These are phyloP conservation scores for Argentina anserina DNA, from an alignment of 306 rosid species.

Conservation along the genomic window DNA sequence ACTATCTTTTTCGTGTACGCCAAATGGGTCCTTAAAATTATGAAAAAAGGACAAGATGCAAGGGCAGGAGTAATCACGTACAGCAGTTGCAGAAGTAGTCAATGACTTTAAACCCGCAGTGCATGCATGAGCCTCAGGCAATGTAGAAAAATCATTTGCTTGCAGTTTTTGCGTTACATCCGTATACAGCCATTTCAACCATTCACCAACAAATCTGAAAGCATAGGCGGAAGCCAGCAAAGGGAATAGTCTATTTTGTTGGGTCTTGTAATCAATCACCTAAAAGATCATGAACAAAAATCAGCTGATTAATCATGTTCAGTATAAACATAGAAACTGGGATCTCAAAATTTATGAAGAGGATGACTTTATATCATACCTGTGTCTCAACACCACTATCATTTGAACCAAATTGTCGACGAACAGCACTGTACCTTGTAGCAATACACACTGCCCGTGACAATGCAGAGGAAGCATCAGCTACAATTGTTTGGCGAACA, in stretches of 20 bases:
- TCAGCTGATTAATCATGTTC: neutral
- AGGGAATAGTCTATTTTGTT: slow-evolving; percentile 92
- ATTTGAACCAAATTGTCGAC: slow-evolving; percentile 85
- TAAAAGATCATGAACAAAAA: slow-evolving; percentile 29
- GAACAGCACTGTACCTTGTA: slow-evolving; percentile 94
- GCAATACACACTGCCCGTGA: slow-evolving; percentile 97
- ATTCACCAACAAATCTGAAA: slow-evolving; percentile 89
- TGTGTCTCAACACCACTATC: slow-evolving; percentile 76
- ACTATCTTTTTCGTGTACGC: neutral
- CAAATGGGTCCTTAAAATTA: neutral
- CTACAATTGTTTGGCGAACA: slow-evolving; percentile 79
- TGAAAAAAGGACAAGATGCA: neutral
- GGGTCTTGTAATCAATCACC: slow-evolving; percentile 98
- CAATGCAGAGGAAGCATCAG: slow-evolving; percentile 85
- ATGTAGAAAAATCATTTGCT: slow-evolving; percentile 74
- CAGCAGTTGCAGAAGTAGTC: slow-evolving; percentile 92
- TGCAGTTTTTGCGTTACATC: slow-evolving; percentile 82
- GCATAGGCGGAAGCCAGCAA: slow-evolving; percentile 98
- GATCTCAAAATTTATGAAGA: neutral
- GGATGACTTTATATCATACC: slow-evolving; percentile 37
- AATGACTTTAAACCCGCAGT: slow-evolving; percentile 95
- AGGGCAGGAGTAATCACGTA: slow-evolving; percentile 35
- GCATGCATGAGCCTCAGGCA: slow-evolving; percentile 98
- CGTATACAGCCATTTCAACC: slow-evolving; percentile 85
- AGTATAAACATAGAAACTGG: neutral